These are phyloP conservation scores for Cylindrotheca closterium DNA, from an alignment of 108 stramenopile species.

Conservation along the genomic window DNA sequence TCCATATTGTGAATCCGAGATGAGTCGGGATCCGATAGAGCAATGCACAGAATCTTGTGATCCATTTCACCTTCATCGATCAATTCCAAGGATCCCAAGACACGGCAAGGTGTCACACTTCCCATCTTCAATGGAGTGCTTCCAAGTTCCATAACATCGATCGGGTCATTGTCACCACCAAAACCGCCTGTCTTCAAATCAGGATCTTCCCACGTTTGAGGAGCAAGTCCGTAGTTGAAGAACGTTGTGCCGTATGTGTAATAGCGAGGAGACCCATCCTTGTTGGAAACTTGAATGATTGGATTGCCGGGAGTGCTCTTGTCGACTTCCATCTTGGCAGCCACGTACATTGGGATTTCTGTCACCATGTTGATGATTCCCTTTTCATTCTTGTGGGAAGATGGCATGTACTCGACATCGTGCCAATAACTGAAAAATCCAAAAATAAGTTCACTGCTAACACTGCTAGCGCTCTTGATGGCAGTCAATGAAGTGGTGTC, in stretches of 20 bases:
- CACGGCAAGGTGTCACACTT: conserved; percentile 86
- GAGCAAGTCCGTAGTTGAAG: conserved; percentile 97
- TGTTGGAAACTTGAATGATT: conserved; percentile 90
- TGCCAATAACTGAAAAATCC: conserved; percentile 98
- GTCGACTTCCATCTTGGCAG: conserved; percentile 97
- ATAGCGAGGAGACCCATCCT: conserved; percentile 91
- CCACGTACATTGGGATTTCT: conserved; percentile 94
- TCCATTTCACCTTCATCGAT: conserved; percentile 99
- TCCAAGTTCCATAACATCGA: conserved; percentile 97
- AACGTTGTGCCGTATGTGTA: conserved; percentile 97
- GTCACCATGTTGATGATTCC: conserved; percentile 65
- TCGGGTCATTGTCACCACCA: conserved; percentile 98
- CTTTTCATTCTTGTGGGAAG: conserved; percentile 24
- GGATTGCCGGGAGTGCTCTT: conserved; percentile 69
- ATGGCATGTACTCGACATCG: conserved; percentile 81
- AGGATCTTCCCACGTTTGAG: conserved; percentile 99
- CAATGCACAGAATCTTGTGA: conserved; percentile 94
- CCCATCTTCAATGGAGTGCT: conserved; percentile 85
- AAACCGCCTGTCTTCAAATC: conserved; percentile 48
- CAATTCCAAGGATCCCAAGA: conserved; percentile 92
- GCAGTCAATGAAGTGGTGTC: too few relatives aligned
- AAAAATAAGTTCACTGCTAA: too few relatives aligned
- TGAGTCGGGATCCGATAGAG: conserved; percentile 75
- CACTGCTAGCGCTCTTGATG: too few relatives aligned
- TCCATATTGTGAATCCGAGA: conserved; percentile 60